Evolutionary conservation across 768 basidiomycete genomes (phyloP).

Genomic region (Floccularia luteovirens): DNA sequence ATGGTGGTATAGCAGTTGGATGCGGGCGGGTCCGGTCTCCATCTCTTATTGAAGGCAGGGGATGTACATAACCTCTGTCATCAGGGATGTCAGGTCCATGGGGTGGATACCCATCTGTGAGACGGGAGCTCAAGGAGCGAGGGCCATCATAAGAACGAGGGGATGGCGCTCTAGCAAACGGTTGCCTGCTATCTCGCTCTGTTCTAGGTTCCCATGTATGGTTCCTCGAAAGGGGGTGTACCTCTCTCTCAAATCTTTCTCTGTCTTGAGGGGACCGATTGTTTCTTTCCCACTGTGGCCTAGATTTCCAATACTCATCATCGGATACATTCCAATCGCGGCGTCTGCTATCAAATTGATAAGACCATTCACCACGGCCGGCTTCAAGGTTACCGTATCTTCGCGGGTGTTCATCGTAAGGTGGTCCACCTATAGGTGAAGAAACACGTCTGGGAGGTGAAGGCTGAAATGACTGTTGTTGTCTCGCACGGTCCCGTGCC

Average conservation of each 20-base stretch:
- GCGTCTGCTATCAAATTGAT: background rate
- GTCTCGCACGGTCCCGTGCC: background rate
- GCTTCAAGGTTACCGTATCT: background rate
- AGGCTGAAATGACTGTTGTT: background rate
- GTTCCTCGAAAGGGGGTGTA: background rate
- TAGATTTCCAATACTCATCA: background rate
- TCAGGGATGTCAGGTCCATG: conserved; percentile 1
- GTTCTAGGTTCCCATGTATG: conserved; percentile 2
- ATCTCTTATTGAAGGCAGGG: conserved; percentile 4
- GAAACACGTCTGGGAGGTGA: background rate
- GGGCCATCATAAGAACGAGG: conserved; percentile 10
- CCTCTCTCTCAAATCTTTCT: background rate
- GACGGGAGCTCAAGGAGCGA: conserved; percentile 10
- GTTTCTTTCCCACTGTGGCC: background rate
- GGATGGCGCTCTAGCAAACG: background rate
- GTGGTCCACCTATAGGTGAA: background rate
- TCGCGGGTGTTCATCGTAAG: background rate
- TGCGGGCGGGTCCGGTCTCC: background rate
- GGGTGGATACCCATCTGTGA: conserved; percentile 10
- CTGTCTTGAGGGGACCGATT: background rate
- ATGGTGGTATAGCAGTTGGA: conserved; percentile 6
- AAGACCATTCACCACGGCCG: background rate
- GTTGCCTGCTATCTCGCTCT: background rate
- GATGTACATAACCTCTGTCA: conserved; percentile 13
- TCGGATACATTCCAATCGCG: background rate